phyloP scores from a whole-genome alignment of 257 asterid genomes.

The Plantago ovata region DNA sequence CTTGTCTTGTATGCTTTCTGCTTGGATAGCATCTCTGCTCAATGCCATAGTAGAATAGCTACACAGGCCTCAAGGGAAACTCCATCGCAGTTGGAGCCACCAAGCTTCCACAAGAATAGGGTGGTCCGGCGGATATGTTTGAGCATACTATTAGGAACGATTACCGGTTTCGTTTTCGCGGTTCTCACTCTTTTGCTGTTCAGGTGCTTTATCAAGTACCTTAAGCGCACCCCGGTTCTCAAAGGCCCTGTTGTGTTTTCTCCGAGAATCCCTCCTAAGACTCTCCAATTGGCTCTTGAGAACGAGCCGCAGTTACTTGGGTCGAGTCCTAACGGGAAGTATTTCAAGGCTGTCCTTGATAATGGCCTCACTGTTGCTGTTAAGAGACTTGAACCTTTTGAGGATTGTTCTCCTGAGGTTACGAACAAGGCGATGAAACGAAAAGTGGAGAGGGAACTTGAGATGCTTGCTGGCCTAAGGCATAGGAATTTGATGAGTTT shows the following conservation, averaged over 20 bases:
- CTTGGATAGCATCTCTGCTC: slow-evolving; percentile 35
- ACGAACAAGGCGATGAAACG: slow-evolving; percentile 45
- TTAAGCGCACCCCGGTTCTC: slow-evolving; percentile 64
- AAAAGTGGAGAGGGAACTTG: slow-evolving; percentile 55
- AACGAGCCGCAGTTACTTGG: slow-evolving; percentile 61
- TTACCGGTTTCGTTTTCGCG: slow-evolving; percentile 64
- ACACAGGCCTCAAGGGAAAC: slow-evolving; percentile 29
- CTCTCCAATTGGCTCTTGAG: slow-evolving; percentile 67
- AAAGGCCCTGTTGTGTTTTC: slow-evolving; percentile 71
- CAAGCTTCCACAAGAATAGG: slow-evolving; percentile 30
- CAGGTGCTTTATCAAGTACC: slow-evolving; percentile 53
- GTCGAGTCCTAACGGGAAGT: slow-evolving; percentile 65
- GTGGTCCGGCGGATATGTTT: slow-evolving; percentile 36
- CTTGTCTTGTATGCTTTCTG: slow-evolving; percentile 29
- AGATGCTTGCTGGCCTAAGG: slow-evolving; percentile 55
- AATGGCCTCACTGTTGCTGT: slow-evolving; percentile 77
- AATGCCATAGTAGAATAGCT: slow-evolving; percentile 43
- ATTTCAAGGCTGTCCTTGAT: slow-evolving; percentile 72
- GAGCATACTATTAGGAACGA: slow-evolving; percentile 58
- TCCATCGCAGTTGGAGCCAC: slow-evolving; percentile 27
- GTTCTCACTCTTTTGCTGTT: slow-evolving; percentile 51
- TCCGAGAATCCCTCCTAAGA: slow-evolving; percentile 57
- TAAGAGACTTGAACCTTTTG: slow-evolving; percentile 59
- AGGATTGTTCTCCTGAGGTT: slow-evolving; percentile 28
- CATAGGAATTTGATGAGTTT: slow-evolving; percentile 93